Conservation (phyloP, 306 rosid genomes). For the Myrica gale region DNA sequence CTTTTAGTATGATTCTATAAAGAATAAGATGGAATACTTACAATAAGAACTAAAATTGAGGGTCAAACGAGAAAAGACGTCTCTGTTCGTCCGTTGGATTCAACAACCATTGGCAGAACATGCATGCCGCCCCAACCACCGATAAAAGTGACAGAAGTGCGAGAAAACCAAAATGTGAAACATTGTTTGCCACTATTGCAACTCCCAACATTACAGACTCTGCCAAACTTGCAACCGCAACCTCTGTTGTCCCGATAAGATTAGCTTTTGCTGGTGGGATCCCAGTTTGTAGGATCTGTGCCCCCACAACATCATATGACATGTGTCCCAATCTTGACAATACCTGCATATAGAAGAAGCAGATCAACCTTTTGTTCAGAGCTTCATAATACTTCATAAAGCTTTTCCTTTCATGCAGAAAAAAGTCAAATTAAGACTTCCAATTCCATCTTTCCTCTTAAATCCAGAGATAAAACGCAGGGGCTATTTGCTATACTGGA, state of each 20-base stretch:
- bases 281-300: conserved; percentile 90
- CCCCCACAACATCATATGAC: conserved; percentile 93
- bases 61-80: conserved; percentile 63
- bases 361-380: conserved; percentile 14
- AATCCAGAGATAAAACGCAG: neutral
- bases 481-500: neutral
- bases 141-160: conserved; percentile 79
- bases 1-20: conserved; percentile 1
- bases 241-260: conserved; percentile 89
- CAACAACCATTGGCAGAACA: conserved; percentile 84
- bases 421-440: neutral
- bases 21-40: conserved; percentile 28
- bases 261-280: conserved; percentile 93
- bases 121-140: conserved; percentile 78
- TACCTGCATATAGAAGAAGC: conserved; percentile 50
- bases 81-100: conserved; percentile 84
- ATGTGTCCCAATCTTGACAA: conserved; percentile 88
- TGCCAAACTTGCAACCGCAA: conserved; percentile 91
- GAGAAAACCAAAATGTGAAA: conserved; percentile 68
- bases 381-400: neutral
- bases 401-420: neutral
- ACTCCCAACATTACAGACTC: conserved; percentile 86
- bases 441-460: neutral
- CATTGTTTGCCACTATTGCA: conserved; percentile 82
- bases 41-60: conserved; percentile 45